Conservation (phyloP, 495 filamentous ascomycete species). For the Neurospora hispaniola region DNA sequence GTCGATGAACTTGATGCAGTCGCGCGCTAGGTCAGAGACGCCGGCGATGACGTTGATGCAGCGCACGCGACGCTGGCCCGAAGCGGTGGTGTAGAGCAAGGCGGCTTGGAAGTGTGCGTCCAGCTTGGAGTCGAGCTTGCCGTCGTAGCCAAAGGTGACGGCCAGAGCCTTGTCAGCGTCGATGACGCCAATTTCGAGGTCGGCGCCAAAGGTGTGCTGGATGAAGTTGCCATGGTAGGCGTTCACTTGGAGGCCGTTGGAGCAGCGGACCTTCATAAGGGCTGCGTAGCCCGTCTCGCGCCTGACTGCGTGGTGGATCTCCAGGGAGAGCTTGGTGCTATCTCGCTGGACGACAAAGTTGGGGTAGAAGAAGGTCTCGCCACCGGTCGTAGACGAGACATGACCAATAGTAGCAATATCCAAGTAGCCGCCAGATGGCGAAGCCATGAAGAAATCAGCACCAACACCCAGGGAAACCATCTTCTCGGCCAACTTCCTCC, state of each 20-base stretch:
- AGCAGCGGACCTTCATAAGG: constrained; percentile 97
- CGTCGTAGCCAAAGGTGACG: constrained; percentile 91
- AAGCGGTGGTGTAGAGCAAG: constrained; percentile 84
- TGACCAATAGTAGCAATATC: constrained; percentile 90
- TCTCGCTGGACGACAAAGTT: constrained; percentile 88
- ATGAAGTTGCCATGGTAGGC: constrained; percentile 93
- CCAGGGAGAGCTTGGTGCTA: constrained; percentile 67
- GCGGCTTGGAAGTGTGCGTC: constrained; percentile 98
- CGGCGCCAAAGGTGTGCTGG: constrained; percentile 87
- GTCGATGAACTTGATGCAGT: constrained; percentile 83
- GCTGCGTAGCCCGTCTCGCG: constrained; percentile 93
- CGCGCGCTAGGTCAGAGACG: constrained; percentile 72
- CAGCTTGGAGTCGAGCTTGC: constrained; percentile 89
- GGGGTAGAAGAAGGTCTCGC: constrained; percentile 91
- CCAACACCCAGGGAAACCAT: constrained; percentile 85
- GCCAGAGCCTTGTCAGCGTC: constrained; percentile 90
- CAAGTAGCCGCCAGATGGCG: constrained; percentile 79
- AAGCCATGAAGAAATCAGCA: constrained; percentile 86
- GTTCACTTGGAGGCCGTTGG: constrained; percentile 88
- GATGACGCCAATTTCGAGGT: constrained; percentile 87
- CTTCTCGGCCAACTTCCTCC: constrained; percentile 72
- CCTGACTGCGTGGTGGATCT: constrained; percentile 79
- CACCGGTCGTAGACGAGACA: constrained; percentile 69
- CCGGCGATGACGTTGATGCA: constrained; percentile 90
- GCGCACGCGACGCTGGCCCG: constrained; percentile 79